Evolutionary conservation across 257 asterid species (phyloP).

Genomic region (Jasminum sambac): DNA sequence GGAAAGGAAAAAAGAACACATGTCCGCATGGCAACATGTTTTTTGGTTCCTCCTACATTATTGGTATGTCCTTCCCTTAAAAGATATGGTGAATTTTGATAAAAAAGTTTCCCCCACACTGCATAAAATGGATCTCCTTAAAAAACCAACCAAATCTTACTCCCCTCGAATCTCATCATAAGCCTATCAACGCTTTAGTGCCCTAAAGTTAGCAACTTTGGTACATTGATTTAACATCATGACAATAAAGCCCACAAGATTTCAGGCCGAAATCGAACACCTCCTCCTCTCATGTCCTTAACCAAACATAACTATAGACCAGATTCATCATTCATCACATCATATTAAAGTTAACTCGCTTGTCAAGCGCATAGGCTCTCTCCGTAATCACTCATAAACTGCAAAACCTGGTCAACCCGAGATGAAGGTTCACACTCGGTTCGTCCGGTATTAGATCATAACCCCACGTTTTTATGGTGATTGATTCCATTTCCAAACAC

Average conservation of each 20-base stretch:
- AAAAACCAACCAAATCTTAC: background rate
- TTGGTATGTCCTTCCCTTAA: background rate
- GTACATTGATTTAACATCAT: background rate
- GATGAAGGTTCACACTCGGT: too few species aligned
- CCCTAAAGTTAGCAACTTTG: background rate
- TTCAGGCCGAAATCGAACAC: background rate
- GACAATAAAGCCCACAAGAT: background rate
- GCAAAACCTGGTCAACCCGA: background rate
- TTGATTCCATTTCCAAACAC: background rate
- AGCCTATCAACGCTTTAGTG: background rate
- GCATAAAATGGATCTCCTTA: background rate
- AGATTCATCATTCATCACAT: background rate
- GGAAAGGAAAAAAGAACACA: background rate
- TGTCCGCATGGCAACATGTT: conserved; percentile 6
- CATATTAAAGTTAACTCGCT: background rate
- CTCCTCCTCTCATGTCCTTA: background rate
- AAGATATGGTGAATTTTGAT: background rate
- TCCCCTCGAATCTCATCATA: background rate
- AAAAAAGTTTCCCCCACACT: background rate
- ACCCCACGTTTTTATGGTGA: background rate
- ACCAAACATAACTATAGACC: background rate
- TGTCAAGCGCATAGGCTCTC: background rate
- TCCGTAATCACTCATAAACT: too few species aligned
- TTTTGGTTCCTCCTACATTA: conserved; percentile 7
- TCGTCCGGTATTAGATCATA: background rate